Evolutionary conservation across 2,329 filamentous ascomycete species (phyloP).

Genomic region (Apiospora marii): DNA sequence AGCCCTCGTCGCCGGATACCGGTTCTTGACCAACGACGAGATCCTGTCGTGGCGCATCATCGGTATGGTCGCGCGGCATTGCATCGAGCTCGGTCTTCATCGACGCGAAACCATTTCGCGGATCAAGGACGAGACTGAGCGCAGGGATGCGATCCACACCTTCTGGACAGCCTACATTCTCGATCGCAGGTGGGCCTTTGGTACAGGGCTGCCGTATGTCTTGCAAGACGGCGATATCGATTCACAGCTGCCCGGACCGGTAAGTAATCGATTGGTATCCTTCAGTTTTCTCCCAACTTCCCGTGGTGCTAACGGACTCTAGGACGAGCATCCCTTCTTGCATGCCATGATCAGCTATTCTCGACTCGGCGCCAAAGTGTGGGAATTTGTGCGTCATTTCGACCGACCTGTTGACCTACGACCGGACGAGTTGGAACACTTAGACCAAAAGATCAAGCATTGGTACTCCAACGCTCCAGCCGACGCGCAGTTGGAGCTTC

Average conservation of each 20-base stretch:
- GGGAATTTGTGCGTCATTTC: constrained; percentile 78
- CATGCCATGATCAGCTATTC: constrained; percentile 87
- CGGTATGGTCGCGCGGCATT: constrained; percentile 81
- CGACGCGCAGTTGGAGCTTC: constrained; percentile 58
- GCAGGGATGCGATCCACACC: constrained; percentile 71
- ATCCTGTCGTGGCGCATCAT: constrained; percentile 86
- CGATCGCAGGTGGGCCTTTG: constrained; percentile 87
- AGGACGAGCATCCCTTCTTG: constrained; percentile 72
- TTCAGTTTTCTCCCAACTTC: background rate
- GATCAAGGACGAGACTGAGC: constrained; percentile 73
- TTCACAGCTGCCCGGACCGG: constrained; percentile 78
- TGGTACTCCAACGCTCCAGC: constrained; percentile 84
- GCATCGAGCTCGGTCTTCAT: constrained; percentile 84
- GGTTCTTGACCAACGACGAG: constrained; percentile 88
- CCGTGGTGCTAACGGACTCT: constrained; percentile 32
- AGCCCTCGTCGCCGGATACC: constrained; percentile 66
- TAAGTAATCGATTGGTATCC: constrained; percentile 51
- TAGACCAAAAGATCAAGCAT: constrained; percentile 84
- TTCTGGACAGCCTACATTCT: constrained; percentile 91
- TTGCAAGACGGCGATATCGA: constrained; percentile 89
- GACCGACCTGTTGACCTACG: constrained; percentile 72
- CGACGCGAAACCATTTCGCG: constrained; percentile 75
- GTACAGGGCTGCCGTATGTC: constrained; percentile 86
- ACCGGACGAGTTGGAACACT: constrained; percentile 77
- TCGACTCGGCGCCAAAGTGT: constrained; percentile 84